phyloP scores from a whole-genome alignment of 2,329 filamentous ascomycete genomes.

The Mycosphaerella sp. region DNA sequence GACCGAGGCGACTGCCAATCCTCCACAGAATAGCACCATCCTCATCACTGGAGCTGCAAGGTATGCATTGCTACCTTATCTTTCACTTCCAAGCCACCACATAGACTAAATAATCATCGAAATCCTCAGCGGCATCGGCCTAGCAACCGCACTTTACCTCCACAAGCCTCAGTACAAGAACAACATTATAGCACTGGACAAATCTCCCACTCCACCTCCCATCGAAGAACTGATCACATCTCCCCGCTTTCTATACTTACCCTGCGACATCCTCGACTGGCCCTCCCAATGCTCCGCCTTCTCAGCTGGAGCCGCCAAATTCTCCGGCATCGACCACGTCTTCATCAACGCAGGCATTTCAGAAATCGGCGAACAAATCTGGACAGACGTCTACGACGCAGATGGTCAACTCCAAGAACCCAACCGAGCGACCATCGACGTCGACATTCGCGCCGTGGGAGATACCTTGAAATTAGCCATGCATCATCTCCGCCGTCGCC shows the following conservation, averaged over 20 bases:
- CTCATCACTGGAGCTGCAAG: constrained; percentile 29
- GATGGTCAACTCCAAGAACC: constrained; percentile 42
- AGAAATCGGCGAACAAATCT: constrained; percentile 46
- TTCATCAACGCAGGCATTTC: constrained; percentile 47
- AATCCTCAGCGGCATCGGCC: constrained; percentile 27
- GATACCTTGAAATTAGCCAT: constrained; percentile 46
- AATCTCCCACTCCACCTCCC: constrained; percentile 15
- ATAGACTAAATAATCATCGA: background rate
- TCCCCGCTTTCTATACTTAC: constrained; percentile 28
- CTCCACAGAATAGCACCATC: constrained; percentile 25
- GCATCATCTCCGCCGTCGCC: constrained; percentile 37
- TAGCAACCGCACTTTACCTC: constrained; percentile 29
- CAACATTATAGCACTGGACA: constrained; percentile 29
- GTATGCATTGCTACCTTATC: background rate
- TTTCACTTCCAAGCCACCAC: background rate
- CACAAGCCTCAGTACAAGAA: constrained; percentile 25
- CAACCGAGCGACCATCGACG: constrained; percentile 40
- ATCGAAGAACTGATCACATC: constrained; percentile 21
- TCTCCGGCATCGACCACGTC: constrained; percentile 42
- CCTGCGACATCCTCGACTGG: constrained; percentile 45
- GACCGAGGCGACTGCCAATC: constrained; percentile 20
- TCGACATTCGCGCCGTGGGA: constrained; percentile 44
- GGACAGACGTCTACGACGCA: constrained; percentile 40
- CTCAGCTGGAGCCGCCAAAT: constrained; percentile 36
- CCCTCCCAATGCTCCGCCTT: constrained; percentile 41